phyloP scores from a whole-genome alignment of 352 stramenopile species.

The Blastocystis sp. region DNA sequence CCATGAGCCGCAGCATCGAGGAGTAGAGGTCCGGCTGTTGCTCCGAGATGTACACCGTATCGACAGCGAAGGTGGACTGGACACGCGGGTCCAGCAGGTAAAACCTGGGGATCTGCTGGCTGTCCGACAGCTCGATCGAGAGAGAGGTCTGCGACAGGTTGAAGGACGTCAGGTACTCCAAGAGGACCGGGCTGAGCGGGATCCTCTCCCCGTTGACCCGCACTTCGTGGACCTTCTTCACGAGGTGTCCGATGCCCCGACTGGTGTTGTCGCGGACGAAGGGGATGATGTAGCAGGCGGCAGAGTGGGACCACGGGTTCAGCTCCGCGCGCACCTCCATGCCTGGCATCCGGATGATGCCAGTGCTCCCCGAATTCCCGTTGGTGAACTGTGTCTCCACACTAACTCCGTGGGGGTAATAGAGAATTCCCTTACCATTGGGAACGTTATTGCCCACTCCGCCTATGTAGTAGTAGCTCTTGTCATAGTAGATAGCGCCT shows the following conservation, averaged over 20 bases:
- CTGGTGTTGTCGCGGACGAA: background rate
- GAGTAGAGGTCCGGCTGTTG: background rate
- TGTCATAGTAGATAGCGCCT: background rate
- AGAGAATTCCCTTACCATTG: background rate
- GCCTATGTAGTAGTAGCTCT: background rate
- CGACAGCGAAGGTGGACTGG: background rate
- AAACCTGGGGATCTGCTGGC: background rate
- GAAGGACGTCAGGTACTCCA: background rate
- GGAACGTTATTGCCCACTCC: background rate
- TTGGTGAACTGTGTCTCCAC: background rate
- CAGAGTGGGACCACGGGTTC: background rate
- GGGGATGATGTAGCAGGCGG: background rate
- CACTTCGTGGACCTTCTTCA: background rate
- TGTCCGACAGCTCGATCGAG: background rate
- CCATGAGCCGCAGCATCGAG: background rate
- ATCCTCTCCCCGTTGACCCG: background rate
- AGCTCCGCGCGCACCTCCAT: background rate
- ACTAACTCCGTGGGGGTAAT: background rate
- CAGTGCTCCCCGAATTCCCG: background rate
- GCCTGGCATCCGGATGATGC: background rate
- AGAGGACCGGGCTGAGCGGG: background rate
- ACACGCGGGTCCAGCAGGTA: background rate
- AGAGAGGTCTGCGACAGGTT: background rate
- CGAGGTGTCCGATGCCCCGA: background rate
- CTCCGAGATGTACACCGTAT: background rate